Evolutionary conservation across 179 eudicot species (phyloP), one percentile per base, ranked within the genome.

Genomic region (Patellifolia procumbens): DNA sequence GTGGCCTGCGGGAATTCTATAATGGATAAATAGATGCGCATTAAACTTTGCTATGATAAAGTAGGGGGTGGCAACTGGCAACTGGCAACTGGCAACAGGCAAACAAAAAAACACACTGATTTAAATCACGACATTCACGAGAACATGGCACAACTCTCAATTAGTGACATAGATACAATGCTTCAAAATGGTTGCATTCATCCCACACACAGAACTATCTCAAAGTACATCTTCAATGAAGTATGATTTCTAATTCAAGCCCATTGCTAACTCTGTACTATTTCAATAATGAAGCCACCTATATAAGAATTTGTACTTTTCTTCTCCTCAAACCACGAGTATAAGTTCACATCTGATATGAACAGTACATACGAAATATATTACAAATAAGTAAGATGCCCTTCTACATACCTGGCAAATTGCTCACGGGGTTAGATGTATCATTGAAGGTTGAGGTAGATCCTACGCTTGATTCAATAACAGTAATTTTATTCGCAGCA

Each of bases 401-500:
- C 24, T 53, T 75, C 24, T 10, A 70, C 58, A 43, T 56, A 80
- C 83, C 83, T 80, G 37, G 76, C 11, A 56, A 29, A 55, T 45
- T 31, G 52, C 67, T 45, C 48, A 19, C 24, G 46, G 39, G 22
- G 63, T 22, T 24, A 68, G 67, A 56, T 35, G 35, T 62, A 3
- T 69, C 65, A 48, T 28, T 51, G 32, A 39, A 52, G 52, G 34
- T 51, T 62, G 60, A 26, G 62, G 51, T 29, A 73, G 68, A 48
- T 20, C 75, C 52, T 60, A 53, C 61, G 55, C 31, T 49, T 45
- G 68, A 66, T 32, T 59, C 68, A 56, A n/a, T 32, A 45, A 45
- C 74, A 58, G 74, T 16, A 20, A 61, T 64, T 56, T 67, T 37
- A 49, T 77, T 67, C 28, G 61, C 62, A 76, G 74, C 78, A 45